Conservation (phyloP, 2,329 filamentous ascomycete species). For the Calonectria naviculata region DNA sequence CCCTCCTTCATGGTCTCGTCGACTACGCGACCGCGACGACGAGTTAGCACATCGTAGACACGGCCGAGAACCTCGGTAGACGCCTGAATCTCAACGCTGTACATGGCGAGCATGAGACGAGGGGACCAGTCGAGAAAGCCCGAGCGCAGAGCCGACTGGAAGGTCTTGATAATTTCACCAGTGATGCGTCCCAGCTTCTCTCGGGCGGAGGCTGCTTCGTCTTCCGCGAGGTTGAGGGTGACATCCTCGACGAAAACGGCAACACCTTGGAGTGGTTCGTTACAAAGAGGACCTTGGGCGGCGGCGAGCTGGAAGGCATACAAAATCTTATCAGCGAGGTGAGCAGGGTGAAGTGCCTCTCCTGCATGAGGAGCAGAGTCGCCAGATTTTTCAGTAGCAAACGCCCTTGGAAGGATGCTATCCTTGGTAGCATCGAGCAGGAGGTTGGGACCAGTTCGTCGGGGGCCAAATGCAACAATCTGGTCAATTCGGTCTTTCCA, state of each 20-base stretch:
- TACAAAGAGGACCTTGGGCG: slow-evolving; percentile 88
- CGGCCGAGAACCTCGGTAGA: slow-evolving; percentile 94
- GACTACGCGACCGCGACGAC: slow-evolving; percentile 88
- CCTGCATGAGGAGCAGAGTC: slow-evolving; percentile 52
- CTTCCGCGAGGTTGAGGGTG: slow-evolving; percentile 65
- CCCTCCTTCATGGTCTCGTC: slow-evolving; percentile 94
- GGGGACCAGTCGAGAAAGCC: slow-evolving; percentile 97
- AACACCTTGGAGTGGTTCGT: slow-evolving; percentile 92
- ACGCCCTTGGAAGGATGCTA: slow-evolving; percentile 79
- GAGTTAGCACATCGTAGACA: slow-evolving; percentile 97
- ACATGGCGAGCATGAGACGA: slow-evolving; percentile 96
- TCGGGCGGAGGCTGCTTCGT: slow-evolving; percentile 65
- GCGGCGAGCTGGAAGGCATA: slow-evolving; percentile 96
- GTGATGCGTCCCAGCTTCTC: slow-evolving; percentile 84
- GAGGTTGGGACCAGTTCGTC: slow-evolving; percentile 87
- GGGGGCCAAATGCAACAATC: slow-evolving; percentile 91
- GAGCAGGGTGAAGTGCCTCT: slow-evolving; percentile 67
- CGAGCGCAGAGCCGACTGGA: slow-evolving; percentile 83
- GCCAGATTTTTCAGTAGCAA: slow-evolving; percentile 50
- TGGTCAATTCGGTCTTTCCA: slow-evolving; percentile 84
- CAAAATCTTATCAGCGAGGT: slow-evolving; percentile 89
- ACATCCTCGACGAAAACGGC: slow-evolving; percentile 91
- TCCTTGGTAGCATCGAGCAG: slow-evolving; percentile 84
- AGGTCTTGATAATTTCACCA: slow-evolving; percentile 91
- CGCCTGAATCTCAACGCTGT: slow-evolving; percentile 96